These are phyloP conservation scores for Monosporascus sp. DNA, from an alignment of 2,329 filamentous ascomycete species.

Conservation along the genomic window DNA sequence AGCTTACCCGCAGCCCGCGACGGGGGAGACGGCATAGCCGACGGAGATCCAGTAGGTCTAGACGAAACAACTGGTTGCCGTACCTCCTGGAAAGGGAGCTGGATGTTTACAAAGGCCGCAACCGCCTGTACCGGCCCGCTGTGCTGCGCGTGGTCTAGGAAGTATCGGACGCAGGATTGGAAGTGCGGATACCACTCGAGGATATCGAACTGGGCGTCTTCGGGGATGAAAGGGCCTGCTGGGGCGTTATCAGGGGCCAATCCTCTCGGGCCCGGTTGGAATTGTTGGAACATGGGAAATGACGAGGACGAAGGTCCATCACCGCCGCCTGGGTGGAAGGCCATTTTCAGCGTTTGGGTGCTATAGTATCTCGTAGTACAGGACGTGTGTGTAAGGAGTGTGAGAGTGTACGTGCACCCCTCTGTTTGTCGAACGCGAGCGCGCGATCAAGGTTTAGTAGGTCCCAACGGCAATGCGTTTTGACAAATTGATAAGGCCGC, in stretches of 20 bases:
- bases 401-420: background rate
- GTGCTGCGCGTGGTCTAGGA: constrained; percentile 86
- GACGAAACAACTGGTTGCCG: constrained; percentile 39
- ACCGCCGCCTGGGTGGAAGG: constrained; percentile 17
- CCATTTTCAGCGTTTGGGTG: constrained; percentile 13
- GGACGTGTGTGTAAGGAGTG: background rate
- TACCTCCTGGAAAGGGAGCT: constrained; percentile 73
- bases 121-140: constrained; percentile 77
- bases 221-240: constrained; percentile 17
- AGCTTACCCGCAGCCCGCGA: constrained; percentile 20
- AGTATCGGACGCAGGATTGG: constrained; percentile 84
- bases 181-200: constrained; percentile 92
- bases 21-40: constrained; percentile 26
- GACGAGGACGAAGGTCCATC: constrained; percentile 9
- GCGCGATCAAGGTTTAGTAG: background rate
- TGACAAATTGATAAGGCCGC: background rate
- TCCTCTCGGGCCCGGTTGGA: constrained; percentile 14
- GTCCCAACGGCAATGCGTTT: background rate
- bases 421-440: no score
- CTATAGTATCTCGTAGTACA: constrained; percentile 1
- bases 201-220: constrained; percentile 59
- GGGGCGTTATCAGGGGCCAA: constrained; percentile 15
- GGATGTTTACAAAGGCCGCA: constrained; percentile 87
- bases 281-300: constrained; percentile 18
- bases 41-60: constrained; percentile 27